Conservation (phyloP, 225 moss, liverwort and hornwort genomes). For the Sphagnum contortum region DNA sequence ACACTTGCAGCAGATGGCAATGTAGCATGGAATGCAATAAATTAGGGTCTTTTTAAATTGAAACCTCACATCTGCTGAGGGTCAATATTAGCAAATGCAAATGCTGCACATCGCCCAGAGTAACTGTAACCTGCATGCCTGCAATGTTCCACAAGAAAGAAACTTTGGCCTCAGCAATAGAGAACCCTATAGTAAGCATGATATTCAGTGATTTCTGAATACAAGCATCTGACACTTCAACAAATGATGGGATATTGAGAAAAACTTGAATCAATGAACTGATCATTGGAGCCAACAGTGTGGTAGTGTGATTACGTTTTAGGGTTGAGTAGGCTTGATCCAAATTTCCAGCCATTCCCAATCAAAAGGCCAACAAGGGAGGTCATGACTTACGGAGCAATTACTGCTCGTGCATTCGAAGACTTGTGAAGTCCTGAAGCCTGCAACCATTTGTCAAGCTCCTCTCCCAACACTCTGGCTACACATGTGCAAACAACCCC, state of each 20-base stretch:
- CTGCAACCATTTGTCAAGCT: slow-evolving; percentile 75
- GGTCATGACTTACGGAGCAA: slow-evolving; percentile 56
- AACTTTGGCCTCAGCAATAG: too few relatives aligned
- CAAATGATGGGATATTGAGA: too few relatives aligned
- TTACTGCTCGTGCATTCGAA: slow-evolving; percentile 77
- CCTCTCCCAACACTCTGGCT: slow-evolving; percentile 64
- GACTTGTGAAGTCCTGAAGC: slow-evolving; percentile 53
- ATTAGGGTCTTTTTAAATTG: too few relatives aligned
- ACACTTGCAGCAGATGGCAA: slow-evolving; percentile 1
- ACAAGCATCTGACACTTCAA: too few relatives aligned
- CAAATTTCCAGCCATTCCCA: too few relatives aligned
- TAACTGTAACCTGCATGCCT: slow-evolving; percentile 96
- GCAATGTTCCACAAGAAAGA: slow-evolving; percentile 3
- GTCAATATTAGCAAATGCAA: slow-evolving; percentile 89
- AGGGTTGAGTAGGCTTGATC: too few relatives aligned
- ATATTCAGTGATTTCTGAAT: too few relatives aligned
- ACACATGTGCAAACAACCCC: slow-evolving; percentile 3
- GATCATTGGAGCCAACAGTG: too few relatives aligned
- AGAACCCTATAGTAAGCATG: too few relatives aligned
- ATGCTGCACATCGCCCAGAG: slow-evolving; percentile 92
- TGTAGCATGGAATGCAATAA: not conserved
- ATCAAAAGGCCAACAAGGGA: not conserved
- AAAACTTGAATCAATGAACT: too few relatives aligned
- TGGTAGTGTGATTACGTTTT: too few relatives aligned
- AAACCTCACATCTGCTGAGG: slow-evolving; percentile 60